Conservation (phyloP, 169 alveolate species). For the Plasmodium adleri region DNA sequence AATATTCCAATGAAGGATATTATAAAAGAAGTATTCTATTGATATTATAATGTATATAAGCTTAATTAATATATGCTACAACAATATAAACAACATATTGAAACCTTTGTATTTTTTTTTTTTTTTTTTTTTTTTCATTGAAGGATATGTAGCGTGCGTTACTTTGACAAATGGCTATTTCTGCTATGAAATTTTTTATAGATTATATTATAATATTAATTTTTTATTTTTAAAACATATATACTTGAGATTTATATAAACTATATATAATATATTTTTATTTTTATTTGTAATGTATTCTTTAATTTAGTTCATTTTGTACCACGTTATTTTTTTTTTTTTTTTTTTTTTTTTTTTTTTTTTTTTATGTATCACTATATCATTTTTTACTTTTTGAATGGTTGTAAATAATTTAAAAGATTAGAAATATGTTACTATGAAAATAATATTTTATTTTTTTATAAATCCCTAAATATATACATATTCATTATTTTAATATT, state of each 20-base stretch:
- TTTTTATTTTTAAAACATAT: slow-evolving; percentile 20
- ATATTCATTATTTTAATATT: too few species aligned
- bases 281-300: slow-evolving; percentile 5
- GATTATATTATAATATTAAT: too few species aligned
- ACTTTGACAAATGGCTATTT: slow-evolving; percentile 11
- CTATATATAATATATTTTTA: background rate
- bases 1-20: background rate
- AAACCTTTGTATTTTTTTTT: slow-evolving; percentile 6
- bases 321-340: slow-evolving; percentile 1
- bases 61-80: too few species aligned
- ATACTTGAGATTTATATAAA: background rate
- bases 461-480: too few species aligned
- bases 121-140: slow-evolving; percentile 13
- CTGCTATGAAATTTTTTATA: background rate
- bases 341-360: slow-evolving; percentile 24
- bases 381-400: too few species aligned
- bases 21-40: too few species aligned
- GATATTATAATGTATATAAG: too few species aligned
- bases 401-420: too few species aligned
- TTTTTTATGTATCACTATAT: slow-evolving; percentile 16
- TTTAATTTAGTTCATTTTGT: slow-evolving; percentile 10
- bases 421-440: too few species aligned
- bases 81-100: too few species aligned
- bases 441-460: too few species aligned
- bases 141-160: slow-evolving; percentile 9